Evolutionary conservation across 176 grass and related monocot species (phyloP), one percentile per base, ranked within the genome.

Genomic region (Aegilops bicornis): DNA sequence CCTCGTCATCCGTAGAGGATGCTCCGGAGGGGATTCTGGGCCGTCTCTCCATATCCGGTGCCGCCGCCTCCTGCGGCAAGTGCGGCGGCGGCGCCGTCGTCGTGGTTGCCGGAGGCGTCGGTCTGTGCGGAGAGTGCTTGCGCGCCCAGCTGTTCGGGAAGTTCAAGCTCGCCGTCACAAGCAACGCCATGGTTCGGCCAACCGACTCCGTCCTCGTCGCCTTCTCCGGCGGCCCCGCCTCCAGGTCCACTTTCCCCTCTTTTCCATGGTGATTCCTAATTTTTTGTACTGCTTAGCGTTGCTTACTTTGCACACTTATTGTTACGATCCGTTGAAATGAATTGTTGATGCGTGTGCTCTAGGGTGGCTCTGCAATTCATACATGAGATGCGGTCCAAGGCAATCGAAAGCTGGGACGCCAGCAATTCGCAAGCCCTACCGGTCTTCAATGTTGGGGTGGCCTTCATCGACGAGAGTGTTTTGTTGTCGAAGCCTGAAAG

Each of bases 341-440:
- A 13, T 3, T 70, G 12, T 40, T 20, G 6, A 16, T 7, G 10
- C 31, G 12, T 50, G 40, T 72, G 20, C 39, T 84, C 11, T 87
- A 99, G 92, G 85, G 87, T 96, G 60, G 92, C 89, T 76, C 69
- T 99, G 79, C 92, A 96, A 87, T 99, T 96, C 73, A 78, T 99
- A 83, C 89, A 93, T 3, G 94, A 94, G 66, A 96, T 99, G 97
- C 92, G 91, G 75, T 77, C 79, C 50, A 94, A 96, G 88, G 88
- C 92, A 6, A 56, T 99, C 67, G 68, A 87, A 11, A 94, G 80
- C 83, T 96, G 90, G 97, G 92, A 96, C 83, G 91, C 94, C 3
- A 99, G 94, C 80, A 96, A 94, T 64, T 93, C 87, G 2, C 92
- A 99, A 81, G 88, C 97, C 15, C 87, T 93, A 11, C 97, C 94